These are phyloP conservation scores for Kurtzmaniella quercitrusa DNA, from an alignment of 1,139 yeast species.

Conservation along the genomic window DNA sequence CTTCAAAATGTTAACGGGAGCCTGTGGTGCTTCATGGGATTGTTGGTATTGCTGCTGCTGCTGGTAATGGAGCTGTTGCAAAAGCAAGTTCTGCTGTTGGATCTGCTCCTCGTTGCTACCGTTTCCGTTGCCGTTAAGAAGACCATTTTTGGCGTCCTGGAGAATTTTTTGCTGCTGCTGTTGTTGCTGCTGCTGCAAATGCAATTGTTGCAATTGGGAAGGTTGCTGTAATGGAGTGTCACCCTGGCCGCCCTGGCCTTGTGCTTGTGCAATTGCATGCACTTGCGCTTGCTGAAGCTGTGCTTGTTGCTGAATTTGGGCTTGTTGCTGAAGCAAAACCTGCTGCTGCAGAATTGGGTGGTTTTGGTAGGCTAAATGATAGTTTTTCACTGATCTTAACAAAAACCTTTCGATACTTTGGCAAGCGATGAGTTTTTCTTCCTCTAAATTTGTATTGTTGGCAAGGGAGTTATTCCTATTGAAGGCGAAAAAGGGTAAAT, in stretches of 20 bases:
- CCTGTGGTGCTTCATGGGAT: constrained; percentile 17
- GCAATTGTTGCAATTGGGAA: constrained; percentile 24
- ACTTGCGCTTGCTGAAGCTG: constrained; percentile 18
- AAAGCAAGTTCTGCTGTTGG: constrained; percentile 18
- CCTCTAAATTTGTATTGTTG: constrained; percentile 27
- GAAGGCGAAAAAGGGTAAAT: constrained; percentile 41
- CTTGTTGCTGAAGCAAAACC: constrained; percentile 29
- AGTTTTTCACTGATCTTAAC: constrained; percentile 42
- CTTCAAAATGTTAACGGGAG: constrained; percentile 25
- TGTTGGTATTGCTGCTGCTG: constrained; percentile 15
- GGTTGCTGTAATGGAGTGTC: constrained; percentile 16
- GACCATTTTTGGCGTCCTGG: constrained; percentile 8
- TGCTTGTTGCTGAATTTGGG: constrained; percentile 23
- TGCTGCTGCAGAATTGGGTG: constrained; percentile 43
- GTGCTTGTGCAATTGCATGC: constrained; percentile 11
- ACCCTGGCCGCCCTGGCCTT: constrained; percentile 11
- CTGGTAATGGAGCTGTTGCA: constrained; percentile 12
- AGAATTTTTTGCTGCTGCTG: constrained; percentile 13
- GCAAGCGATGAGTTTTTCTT: constrained; percentile 35
- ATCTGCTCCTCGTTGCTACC: constrained; percentile 11
- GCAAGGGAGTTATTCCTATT: constrained; percentile 18
- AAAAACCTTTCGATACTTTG: constrained; percentile 40
- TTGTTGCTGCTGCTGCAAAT: constrained; percentile 24
- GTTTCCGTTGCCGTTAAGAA: constrained; percentile 2
- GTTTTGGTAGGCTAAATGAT: constrained; percentile 45